A percentile compares a stretch with the other conserved stretches of the same genome.
phyloP scores from a whole-genome alignment of 2,329 filamentous ascomycete species.

The Ramichloridium luteum region DNA sequence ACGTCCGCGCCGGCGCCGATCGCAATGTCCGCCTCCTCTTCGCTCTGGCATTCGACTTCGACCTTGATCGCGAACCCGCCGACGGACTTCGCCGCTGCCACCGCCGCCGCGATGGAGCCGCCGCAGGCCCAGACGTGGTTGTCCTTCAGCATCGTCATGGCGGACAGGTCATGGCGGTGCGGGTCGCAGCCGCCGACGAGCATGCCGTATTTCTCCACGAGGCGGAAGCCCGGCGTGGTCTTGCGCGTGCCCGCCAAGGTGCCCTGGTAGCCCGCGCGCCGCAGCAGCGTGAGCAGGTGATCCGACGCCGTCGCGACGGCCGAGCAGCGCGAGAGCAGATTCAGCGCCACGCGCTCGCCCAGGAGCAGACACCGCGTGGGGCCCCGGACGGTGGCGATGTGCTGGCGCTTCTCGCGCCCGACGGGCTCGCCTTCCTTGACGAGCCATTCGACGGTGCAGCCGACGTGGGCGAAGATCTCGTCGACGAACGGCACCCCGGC shows the following conservation, averaged over 20 bases:
- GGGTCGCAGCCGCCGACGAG: slow-evolving; percentile 83
- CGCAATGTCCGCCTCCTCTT: slow-evolving; percentile 82
- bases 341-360: slow-evolving; percentile 87
- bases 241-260: slow-evolving; percentile 90
- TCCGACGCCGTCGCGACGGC: slow-evolving; percentile 62
- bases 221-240: slow-evolving; percentile 86
- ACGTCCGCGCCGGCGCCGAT: slow-evolving; percentile 85
- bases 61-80: slow-evolving; percentile 88
- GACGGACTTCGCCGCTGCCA: slow-evolving; percentile 67
- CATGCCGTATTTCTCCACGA: slow-evolving; percentile 98
- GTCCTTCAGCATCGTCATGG: slow-evolving; percentile 99
- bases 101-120: slow-evolving; percentile 70
- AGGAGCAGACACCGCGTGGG: slow-evolving; percentile 73
- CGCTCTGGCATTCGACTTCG: slow-evolving; percentile 85
- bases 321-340: slow-evolving; percentile 79
- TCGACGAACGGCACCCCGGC: slow-evolving; percentile 92
- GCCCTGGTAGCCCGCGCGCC: slow-evolving; percentile 60
- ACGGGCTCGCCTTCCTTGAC: slow-evolving; percentile 61
- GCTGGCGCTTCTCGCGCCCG: slow-evolving; percentile 46
- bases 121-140: slow-evolving; percentile 92
- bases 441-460: slow-evolving; percentile 84
- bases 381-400: slow-evolving; percentile 70
- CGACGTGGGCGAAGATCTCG: slow-evolving; percentile 81
- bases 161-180: slow-evolving; percentile 73
- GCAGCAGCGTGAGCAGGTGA: slow-evolving; percentile 39